Evolutionary conservation across 345 rosid species (phyloP).

Genomic region (Salix arbutifolia): DNA sequence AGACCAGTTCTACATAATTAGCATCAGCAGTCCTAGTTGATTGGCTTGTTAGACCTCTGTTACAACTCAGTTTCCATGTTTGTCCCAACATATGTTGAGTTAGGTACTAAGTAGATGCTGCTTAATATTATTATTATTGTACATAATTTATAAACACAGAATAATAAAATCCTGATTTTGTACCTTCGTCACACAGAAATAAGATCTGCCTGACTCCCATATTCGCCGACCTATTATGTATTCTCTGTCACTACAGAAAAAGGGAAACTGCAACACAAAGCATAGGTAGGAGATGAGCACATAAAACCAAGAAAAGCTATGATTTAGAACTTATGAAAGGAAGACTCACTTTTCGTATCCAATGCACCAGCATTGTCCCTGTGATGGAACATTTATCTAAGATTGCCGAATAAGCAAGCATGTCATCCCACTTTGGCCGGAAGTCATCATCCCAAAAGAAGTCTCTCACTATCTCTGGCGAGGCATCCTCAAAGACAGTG

Average conservation of each 20-base stretch:
- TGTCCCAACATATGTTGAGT: not conserved
- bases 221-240: slow-evolving; percentile 78
- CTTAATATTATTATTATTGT: not conserved
- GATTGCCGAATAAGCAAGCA: slow-evolving; percentile 56
- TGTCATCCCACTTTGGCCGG: slow-evolving; percentile 70
- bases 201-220: slow-evolving; percentile 58
- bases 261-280: slow-evolving; percentile 55
- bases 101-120: not conserved
- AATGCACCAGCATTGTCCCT: slow-evolving; percentile 79
- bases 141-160: not conserved
- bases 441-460: slow-evolving; percentile 75
- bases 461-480: slow-evolving; percentile 62
- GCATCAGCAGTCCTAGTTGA: not conserved
- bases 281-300: slow-evolving; percentile 8
- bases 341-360: slow-evolving; percentile 64
- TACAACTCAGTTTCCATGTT: not conserved
- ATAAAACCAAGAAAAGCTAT: not conserved
- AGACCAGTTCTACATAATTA: not conserved
- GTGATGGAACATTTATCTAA: slow-evolving; percentile 52
- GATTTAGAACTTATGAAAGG: not conserved
- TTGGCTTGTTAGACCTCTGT: not conserved
- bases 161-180: slow-evolving; percentile 1
- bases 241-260: slow-evolving; percentile 83
- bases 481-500: slow-evolving; percentile 67
- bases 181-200: slow-evolving; percentile 84